Evolutionary conservation across 2,329 filamentous ascomycete genomes (phyloP), one percentile per base, ranked within the genome.

Genomic region (Trichoderma guizhouense): DNA sequence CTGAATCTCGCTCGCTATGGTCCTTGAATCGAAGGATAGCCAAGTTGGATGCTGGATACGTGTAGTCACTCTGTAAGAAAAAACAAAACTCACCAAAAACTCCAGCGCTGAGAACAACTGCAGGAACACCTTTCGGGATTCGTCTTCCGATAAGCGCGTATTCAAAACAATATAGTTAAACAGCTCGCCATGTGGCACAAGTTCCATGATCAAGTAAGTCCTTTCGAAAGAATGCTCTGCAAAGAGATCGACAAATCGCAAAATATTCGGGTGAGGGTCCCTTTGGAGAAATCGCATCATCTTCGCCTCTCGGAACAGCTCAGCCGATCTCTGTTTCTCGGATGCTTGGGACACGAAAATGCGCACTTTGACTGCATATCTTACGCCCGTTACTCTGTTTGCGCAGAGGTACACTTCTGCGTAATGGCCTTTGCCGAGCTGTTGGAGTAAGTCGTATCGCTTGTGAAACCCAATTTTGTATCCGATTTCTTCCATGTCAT

Each of bases 81-180:
- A 21, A 1, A n/a, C n/a, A n/a, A 18, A 30, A 81, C 89, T 82
- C 85, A 97, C 93, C 84, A 97, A 79, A 80, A 97, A 97, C 79
- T 97, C 97, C 70, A 97, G 86, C 12, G 92, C 94, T 73, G 95
- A 90, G 79, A 97, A 95, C 34, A 97, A 82, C 79, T 97, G 94
- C 15, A 89, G 85, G 79, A 97, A 97, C 9, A 97, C 86, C 79
- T 92, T 93, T 47, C 94, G 89, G 6, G 93, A 88, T 78, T 97
- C 93, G 3, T 85, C 83, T 80, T 97, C 94, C 0, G 88, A 89
- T 74, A 97, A 84, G 79, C 95, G 96, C 78, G 92, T 87, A 81
- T 95, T 94, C 85, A 90, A 89, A 28, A 97, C 91, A 73, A 98
- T 97, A 83, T 90, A 90, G 79, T 97, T 96, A 86, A 97, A 97